These are phyloP conservation scores for Cylindrotheca fusiformis DNA, from an alignment of 108 stramenopile genomes.

Conservation along the genomic window DNA sequence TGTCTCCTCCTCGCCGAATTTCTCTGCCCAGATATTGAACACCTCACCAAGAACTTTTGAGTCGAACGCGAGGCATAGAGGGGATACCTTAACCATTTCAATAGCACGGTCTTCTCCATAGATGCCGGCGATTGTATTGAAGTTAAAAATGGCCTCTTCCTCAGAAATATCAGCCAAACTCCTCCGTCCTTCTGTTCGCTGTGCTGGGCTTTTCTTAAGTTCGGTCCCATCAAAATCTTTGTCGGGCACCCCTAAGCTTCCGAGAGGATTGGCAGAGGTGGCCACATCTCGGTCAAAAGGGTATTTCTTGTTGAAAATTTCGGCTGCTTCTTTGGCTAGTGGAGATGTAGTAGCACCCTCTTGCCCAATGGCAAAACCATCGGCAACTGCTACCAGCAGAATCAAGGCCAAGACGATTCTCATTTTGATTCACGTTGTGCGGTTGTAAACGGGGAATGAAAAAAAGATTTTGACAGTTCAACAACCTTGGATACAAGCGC, in stretches of 20 bases:
- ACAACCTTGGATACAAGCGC: too few relatives aligned
- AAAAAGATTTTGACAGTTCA: too few relatives aligned
- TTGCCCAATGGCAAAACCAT: too few relatives aligned
- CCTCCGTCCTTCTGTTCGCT: constrained; percentile 6
- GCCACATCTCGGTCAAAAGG: constrained; percentile 18
- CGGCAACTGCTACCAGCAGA: too few relatives aligned
- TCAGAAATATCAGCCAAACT: constrained; percentile 46
- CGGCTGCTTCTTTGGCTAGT: constrained; percentile 50
- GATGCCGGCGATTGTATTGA: constrained; percentile 60
- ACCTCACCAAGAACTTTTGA: constrained; percentile 46
- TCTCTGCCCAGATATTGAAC: constrained; percentile 57
- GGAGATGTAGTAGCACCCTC: too few relatives aligned
- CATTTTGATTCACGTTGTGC: too few relatives aligned
- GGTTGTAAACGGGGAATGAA: too few relatives aligned
- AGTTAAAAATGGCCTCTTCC: constrained; percentile 30
- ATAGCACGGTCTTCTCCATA: constrained; percentile 84
- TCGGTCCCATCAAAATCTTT: constrained; percentile 48
- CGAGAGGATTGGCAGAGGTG: constrained; percentile 27
- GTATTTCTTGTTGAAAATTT: constrained; percentile 51
- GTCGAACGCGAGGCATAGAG: constrained; percentile 70
- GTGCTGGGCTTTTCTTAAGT: neutral
- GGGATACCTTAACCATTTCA: constrained; percentile 77
- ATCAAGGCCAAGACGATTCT: too few relatives aligned
- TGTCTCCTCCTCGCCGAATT: constrained; percentile 77
- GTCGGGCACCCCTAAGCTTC: constrained; percentile 58